Conservation (phyloP, 2,329 filamentous ascomycete genomes). For the Aulographum hederae region DNA sequence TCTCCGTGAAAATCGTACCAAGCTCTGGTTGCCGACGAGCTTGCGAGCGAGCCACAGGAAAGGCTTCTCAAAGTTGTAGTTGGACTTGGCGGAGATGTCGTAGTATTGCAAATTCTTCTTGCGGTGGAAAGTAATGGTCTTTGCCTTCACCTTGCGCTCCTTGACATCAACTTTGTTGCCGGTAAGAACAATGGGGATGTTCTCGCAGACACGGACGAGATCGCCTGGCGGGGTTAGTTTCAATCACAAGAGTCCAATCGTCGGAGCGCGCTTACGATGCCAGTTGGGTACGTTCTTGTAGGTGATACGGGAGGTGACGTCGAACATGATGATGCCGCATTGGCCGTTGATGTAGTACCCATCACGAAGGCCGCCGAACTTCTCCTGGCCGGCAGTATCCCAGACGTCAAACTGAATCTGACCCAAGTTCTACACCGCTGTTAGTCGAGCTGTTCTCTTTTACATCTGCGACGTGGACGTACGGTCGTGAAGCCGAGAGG, state of each 20-base stretch:
- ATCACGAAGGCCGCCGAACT: conserved; percentile 97
- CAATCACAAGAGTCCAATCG: neutral
- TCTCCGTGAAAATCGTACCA: no score
- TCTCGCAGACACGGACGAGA: conserved; percentile 97
- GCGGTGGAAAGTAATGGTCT: conserved; percentile 99
- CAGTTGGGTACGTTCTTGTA: conserved; percentile 99
- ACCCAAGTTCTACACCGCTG: conserved; percentile 55
- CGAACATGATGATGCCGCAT: conserved; percentile 99
- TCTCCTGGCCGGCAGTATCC: conserved; percentile 98
- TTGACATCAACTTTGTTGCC: conserved; percentile 99
- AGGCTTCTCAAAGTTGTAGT: conserved; percentile 99
- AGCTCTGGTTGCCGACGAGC: conserved; percentile 78
- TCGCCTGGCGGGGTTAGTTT: conserved; percentile 44
- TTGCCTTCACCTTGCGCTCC: conserved; percentile 99
- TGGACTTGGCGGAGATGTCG: conserved; percentile 98
- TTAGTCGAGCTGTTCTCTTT: conserved; percentile 7
- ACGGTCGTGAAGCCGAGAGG: conserved; percentile 95
- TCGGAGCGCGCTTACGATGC: conserved; percentile 62
- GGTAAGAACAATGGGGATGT: conserved; percentile 93
- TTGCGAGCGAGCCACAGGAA: conserved; percentile 99
- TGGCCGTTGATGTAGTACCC: conserved; percentile 99
- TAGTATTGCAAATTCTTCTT: conserved; percentile 99
- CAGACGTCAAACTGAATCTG: conserved; percentile 97
- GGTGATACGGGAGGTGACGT: conserved; percentile 97
- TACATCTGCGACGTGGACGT: conserved; percentile 28